These are phyloP conservation scores for Aspergillus fructus DNA, from an alignment of 2,329 filamentous ascomycete species.

Conservation along the genomic window DNA sequence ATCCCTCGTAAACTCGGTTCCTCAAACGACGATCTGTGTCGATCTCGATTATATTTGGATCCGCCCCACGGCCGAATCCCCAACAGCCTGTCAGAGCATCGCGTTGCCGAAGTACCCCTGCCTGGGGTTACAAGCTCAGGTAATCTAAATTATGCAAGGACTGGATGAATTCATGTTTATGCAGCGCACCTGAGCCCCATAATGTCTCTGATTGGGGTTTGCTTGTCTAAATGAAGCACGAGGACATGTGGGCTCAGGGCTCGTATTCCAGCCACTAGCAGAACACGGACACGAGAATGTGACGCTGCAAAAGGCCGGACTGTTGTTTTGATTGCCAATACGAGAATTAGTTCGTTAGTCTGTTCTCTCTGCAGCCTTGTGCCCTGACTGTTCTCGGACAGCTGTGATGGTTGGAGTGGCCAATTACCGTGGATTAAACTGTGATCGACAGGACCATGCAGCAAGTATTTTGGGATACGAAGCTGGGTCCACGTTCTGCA, in stretches of 20 bases:
- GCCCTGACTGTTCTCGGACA: too few species aligned
- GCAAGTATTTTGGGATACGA: too few species aligned
- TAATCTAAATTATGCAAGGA: neutral
- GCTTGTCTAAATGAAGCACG: neutral
- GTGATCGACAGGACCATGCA: too few species aligned
- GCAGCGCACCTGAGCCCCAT: neutral
- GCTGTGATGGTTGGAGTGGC: too few species aligned
- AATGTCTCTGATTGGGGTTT: neutral
- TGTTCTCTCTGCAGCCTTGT: too few species aligned
- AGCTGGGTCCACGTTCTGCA: neutral
- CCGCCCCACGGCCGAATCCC: neutral
- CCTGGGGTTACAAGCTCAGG: neutral
- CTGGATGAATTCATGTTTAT: neutral
- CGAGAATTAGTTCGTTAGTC: too few species aligned
- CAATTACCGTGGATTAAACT: too few species aligned
- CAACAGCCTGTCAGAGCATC: neutral
- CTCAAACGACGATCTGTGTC: constrained; percentile 4
- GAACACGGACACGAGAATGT: neutral
- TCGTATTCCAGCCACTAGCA: neutral
- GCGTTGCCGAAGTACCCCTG: neutral
- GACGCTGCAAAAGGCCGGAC: neutral
- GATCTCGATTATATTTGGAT: constrained; percentile 4
- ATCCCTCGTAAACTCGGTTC: neutral
- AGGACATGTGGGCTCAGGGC: neutral
- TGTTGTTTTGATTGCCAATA: too few species aligned